Conservation (phyloP, 768 basidiomycete species). For the Lactarius hatsudake region DNA sequence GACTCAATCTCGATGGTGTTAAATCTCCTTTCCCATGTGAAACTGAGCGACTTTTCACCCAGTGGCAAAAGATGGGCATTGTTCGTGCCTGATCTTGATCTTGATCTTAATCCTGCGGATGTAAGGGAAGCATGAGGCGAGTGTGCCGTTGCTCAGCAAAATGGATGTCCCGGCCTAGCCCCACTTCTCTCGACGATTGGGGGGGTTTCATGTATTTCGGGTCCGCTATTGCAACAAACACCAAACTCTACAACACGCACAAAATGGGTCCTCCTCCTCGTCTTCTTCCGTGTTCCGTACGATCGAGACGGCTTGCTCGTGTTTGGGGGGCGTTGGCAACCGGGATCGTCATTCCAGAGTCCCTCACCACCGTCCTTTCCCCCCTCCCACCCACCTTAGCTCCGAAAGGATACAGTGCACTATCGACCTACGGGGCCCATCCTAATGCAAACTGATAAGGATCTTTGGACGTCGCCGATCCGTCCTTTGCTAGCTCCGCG, state of each 20-base stretch:
- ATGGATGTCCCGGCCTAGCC: slow-evolving; percentile 6
- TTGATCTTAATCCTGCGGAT: slow-evolving; percentile 1
- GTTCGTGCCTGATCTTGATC: slow-evolving; percentile 8
- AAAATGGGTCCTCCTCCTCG: background rate
- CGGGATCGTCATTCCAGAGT: slow-evolving; percentile 19
- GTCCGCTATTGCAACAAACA: slow-evolving; percentile 16
- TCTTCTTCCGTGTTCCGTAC: slow-evolving; percentile 18
- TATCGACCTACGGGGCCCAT: background rate
- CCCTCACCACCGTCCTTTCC: background rate
- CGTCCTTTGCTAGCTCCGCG: slow-evolving; percentile 15
- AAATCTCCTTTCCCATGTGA: background rate
- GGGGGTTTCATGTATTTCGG: background rate
- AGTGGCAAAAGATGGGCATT: slow-evolving; percentile 16
- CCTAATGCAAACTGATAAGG: slow-evolving; percentile 3
- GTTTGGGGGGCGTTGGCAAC: slow-evolving; percentile 22
- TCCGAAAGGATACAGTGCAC: slow-evolving; percentile 12
- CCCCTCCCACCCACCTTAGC: slow-evolving; percentile 5
- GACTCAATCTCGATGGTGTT: slow-evolving; percentile 14
- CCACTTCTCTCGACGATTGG: slow-evolving; percentile 3
- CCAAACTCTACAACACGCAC: slow-evolving; percentile 12
- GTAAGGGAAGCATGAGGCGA: slow-evolving; percentile 10
- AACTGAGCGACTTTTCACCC: slow-evolving; percentile 2
- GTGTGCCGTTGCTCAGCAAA: slow-evolving; percentile 5
- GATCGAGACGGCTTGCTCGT: slow-evolving; percentile 17
- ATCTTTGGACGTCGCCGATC: slow-evolving; percentile 16